Percentiles rank a stretch among this genome's conserved stretches.
These are phyloP conservation scores for Leucogyrophana mollusca DNA, from an alignment of 768 basidiomycete species.

Conservation along the genomic window DNA sequence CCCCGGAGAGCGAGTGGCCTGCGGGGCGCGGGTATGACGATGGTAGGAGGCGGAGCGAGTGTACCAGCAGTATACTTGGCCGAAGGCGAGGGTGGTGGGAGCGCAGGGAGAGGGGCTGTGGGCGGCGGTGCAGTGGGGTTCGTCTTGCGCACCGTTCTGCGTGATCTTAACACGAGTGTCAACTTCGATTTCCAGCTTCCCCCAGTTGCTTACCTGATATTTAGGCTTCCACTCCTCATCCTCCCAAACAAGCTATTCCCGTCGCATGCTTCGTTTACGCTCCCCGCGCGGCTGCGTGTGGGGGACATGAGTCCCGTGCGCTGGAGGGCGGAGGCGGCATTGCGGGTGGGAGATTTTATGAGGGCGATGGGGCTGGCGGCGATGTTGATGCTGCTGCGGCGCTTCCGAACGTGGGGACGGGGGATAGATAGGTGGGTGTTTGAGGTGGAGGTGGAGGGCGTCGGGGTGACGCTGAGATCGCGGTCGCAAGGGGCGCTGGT, in stretches of 20 bases:
- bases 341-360: constrained; percentile 58
- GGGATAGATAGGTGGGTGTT: constrained; percentile 17
- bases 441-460: constrained; percentile 21
- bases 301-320: constrained; percentile 39
- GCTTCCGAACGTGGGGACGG: constrained; percentile 51
- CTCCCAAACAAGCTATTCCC: constrained; percentile 47
- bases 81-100: constrained; percentile 22
- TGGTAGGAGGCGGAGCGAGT: constrained; percentile 15
- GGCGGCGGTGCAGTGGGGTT: constrained; percentile 26
- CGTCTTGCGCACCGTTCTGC: constrained; percentile 35
- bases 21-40: constrained; percentile 15
- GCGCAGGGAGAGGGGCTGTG: constrained; percentile 26
- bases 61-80: constrained; percentile 8
- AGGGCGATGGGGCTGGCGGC: constrained; percentile 51
- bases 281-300: constrained; percentile 36
- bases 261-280: constrained; percentile 31
- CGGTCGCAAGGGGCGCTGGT: constrained; percentile 39
- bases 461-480: constrained; percentile 36
- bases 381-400: constrained; percentile 62
- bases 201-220: constrained; percentile 11
- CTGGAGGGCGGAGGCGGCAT: constrained; percentile 50
- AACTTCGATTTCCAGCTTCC: too few species aligned
- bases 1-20: constrained; percentile 14
- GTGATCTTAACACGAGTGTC: constrained; percentile 28
- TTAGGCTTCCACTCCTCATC: constrained; percentile 54